Percentiles rank a stretch among this genome's conserved stretches.
These are phyloP conservation scores for Globisporangium takayamanum DNA, from an alignment of 352 stramenopile genomes.

Conservation along the genomic window DNA sequence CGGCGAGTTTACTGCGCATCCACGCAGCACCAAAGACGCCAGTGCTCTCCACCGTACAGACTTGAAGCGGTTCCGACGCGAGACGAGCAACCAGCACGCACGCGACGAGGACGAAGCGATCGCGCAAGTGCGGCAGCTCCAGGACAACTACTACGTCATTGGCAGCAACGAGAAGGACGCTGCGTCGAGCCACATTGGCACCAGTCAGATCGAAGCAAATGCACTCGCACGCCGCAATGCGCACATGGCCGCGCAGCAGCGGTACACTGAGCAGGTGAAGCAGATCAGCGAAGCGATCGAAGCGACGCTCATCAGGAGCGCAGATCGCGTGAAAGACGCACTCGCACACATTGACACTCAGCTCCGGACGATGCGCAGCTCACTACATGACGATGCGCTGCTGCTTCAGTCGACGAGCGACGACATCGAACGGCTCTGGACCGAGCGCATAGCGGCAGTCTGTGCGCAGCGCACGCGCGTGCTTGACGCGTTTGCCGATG, in stretches of 20 bases:
- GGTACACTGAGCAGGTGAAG: constrained; percentile 47
- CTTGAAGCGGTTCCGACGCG: neutral
- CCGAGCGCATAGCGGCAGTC: constrained; percentile 21
- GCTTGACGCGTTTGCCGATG: constrained; percentile 32
- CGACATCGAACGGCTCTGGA: constrained; percentile 35
- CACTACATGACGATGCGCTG: constrained; percentile 24
- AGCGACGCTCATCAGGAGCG: constrained; percentile 36
- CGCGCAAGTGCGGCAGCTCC: constrained; percentile 44
- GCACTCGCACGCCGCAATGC: constrained; percentile 40
- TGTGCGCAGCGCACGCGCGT: constrained; percentile 38
- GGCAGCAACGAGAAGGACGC: constrained; percentile 5
- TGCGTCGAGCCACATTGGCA: neutral
- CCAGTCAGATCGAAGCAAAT: constrained; percentile 49
- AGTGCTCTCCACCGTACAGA: neutral
- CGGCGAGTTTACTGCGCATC: constrained; percentile 7
- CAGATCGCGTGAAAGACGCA: constrained; percentile 53
- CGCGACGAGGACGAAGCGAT: constrained; percentile 40
- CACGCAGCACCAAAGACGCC: constrained; percentile 1
- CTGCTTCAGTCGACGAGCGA: constrained; percentile 36
- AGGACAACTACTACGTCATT: constrained; percentile 31
- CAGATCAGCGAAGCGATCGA: constrained; percentile 61
- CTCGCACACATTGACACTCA: constrained; percentile 30
- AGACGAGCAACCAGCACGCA: constrained; percentile 12
- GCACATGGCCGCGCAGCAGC: constrained; percentile 45
- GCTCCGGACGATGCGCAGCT: constrained; percentile 15